Percentiles rank a stretch among this genome's conserved stretches.
These are phyloP conservation scores for Trichoderma reesei DNA, from an alignment of 495 filamentous ascomycete genomes.

Conservation along the genomic window DNA sequence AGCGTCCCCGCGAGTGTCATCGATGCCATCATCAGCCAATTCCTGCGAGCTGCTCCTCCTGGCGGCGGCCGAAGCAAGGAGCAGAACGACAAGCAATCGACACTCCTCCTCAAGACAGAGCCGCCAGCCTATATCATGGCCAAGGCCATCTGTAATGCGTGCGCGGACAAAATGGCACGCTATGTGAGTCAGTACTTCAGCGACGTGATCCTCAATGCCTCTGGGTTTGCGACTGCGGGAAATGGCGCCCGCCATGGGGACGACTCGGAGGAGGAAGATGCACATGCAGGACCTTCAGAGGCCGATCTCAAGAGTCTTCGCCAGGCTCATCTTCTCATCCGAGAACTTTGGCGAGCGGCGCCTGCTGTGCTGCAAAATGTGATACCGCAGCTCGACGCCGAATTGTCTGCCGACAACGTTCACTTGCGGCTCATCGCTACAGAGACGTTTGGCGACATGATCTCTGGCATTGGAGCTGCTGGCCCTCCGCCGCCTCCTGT, in stretches of 20 bases:
- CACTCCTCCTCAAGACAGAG: conserved; percentile 70
- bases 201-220: conserved; percentile 85
- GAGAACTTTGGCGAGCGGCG: conserved; percentile 89
- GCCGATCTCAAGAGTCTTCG: conserved; percentile 77
- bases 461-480: conserved; percentile 81
- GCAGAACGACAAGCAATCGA: conserved; percentile 52
- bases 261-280: conserved; percentile 58
- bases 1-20: conserved; percentile 73
- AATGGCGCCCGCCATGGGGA: conserved; percentile 36
- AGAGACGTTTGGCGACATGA: conserved; percentile 88
- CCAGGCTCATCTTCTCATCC: conserved; percentile 80
- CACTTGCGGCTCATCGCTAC: conserved; percentile 78
- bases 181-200: conserved; percentile 95
- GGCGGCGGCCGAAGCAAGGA: conserved; percentile 47
- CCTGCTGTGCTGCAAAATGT: conserved; percentile 86
- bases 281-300: conserved; percentile 52
- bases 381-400: conserved; percentile 86
- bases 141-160: conserved; percentile 83
- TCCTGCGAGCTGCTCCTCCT: conserved; percentile 71
- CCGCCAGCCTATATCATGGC: conserved; percentile 94
- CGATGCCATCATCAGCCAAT: conserved; percentile 93
- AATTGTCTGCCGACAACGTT: conserved; percentile 80
- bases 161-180: conserved; percentile 84
- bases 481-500: conserved; percentile 63
- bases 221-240: conserved; percentile 40